Evolutionary conservation across 441 rosid genomes (phyloP).

Genomic region (Gossypium laxum): DNA sequence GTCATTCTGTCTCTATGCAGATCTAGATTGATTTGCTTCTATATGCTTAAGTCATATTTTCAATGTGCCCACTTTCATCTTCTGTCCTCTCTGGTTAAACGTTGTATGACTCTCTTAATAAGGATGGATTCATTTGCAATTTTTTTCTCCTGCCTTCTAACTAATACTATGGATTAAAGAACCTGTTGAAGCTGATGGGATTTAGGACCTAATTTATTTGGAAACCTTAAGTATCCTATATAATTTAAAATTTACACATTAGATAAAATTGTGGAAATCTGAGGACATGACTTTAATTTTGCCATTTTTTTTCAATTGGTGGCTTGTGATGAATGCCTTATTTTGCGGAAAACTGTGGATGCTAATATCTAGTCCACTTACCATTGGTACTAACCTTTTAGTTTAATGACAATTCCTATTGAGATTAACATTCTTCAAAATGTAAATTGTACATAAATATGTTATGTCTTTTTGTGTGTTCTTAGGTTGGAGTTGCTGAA

Average conservation of each 20-base stretch:
- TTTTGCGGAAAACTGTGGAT: background rate
- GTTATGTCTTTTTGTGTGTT: conserved; percentile 8
- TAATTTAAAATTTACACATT: background rate
- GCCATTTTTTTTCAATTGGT: background rate
- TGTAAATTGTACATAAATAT: background rate
- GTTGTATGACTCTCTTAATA: background rate
- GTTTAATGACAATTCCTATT: background rate
- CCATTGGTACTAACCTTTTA: background rate
- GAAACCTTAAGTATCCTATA: background rate
- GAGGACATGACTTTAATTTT: background rate
- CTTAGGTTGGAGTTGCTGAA: conserved; percentile 97
- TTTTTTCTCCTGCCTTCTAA: background rate
- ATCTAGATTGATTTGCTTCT: background rate
- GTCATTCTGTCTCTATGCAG: background rate
- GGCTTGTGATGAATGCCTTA: background rate
- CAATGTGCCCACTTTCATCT: background rate
- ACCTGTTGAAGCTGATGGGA: background rate
- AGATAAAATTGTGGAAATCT: background rate
- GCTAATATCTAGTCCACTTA: background rate
- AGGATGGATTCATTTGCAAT: background rate
- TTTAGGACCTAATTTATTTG: background rate
- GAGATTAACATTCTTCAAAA: background rate
- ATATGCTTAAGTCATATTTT: background rate
- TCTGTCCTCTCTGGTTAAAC: background rate
- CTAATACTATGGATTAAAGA: background rate